A percentile compares a stretch with the other conserved stretches of the same genome.
These are phyloP conservation scores for Coemansia sp. DNA, from an alignment of 371 early-diverging fungal genomes.

Conservation along the genomic window DNA sequence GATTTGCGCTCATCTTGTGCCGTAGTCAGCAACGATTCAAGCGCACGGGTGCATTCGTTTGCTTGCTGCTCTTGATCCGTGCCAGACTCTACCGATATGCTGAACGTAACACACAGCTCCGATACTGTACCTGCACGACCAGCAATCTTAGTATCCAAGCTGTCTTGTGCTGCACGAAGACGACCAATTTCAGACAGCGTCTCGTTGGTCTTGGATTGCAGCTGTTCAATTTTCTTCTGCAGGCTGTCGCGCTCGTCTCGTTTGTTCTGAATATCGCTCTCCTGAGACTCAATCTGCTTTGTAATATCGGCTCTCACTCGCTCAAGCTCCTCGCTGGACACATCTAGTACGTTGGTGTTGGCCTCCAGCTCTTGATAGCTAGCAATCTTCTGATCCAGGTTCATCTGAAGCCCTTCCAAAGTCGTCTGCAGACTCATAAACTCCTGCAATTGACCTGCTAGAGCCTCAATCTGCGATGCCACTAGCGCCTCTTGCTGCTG, in stretches of 20 bases:
- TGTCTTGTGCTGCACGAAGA: conserved; percentile 37
- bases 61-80: conserved; percentile 20
- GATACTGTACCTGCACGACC: conserved; percentile 18
- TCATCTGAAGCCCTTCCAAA: conserved; percentile 35
- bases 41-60: conserved; percentile 7
- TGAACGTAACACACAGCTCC: conserved; percentile 14
- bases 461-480: conserved; percentile 34
- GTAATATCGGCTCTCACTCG: conserved; percentile 25
- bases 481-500: conserved; percentile 37
- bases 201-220: conserved; percentile 10
- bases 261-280: conserved; percentile 15
- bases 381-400: conserved; percentile 30
- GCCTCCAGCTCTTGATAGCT: conserved; percentile 42
- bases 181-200: conserved; percentile 34
- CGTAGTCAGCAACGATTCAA: conserved; percentile 7
- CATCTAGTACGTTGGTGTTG: conserved; percentile 23
- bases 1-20: conserved; percentile 22
- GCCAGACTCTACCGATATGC: not conserved
- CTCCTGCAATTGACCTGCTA: conserved; percentile 41
- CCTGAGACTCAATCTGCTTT: conserved; percentile 36
- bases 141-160: conserved; percentile 26
- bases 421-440: conserved; percentile 25
- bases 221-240: conserved; percentile 7
- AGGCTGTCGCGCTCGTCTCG: conserved; percentile 29
- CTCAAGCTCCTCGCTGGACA: conserved; percentile 23